Conservation (phyloP, 129 eudicot genomes). For the sunflower (Helianthus annuus) region HanXRQr2.0-SUNRISE NC_035437.2:108659862-108660361, state of each 20-base stretch:
- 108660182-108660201: neutral
- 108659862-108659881: neutral
- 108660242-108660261: too few species aligned
- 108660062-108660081: conserved; percentile 75
- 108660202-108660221: neutral
- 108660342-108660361: too few species aligned
- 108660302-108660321: neutral
- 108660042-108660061: conserved; percentile 66
- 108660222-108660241: too few species aligned
- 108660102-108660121: conserved; percentile 68
- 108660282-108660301: too few species aligned
- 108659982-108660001: conserved; percentile 56
- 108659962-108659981: conserved; percentile 34
- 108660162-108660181: neutral
- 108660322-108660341: neutral
- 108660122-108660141: neutral
- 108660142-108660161: neutral
- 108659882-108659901: conserved; percentile 39
- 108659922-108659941: conserved; percentile 19
- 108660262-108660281: too few species aligned
- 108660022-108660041: conserved; percentile 42
- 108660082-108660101: conserved; percentile 82
- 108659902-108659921: conserved; percentile 18
- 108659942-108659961: conserved; percentile 23
- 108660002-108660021: conserved; percentile 63